A percentile compares a stretch with the other conserved stretches of the same genome.
These are phyloP conservation scores for Irpex lacteus DNA, from an alignment of 1,284 basidiomycete species.

Conservation along the genomic window DNA sequence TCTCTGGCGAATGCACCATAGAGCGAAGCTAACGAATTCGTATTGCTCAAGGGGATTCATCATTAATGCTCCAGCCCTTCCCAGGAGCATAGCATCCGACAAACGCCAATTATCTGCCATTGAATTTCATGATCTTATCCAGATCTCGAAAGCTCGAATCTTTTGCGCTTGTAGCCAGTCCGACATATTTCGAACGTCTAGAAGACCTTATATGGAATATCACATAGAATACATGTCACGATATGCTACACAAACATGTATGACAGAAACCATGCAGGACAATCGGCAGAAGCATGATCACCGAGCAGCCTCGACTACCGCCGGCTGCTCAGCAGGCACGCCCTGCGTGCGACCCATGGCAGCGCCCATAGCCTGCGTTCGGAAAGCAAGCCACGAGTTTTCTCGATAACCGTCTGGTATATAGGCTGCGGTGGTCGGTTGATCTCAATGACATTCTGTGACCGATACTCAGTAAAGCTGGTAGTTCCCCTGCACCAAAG, in stretches of 20 bases:
- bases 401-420: slow-evolving; percentile 95
- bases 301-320: not conserved
- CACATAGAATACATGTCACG: slow-evolving; percentile 1
- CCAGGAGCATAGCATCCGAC: not conserved
- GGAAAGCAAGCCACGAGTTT: slow-evolving; percentile 91
- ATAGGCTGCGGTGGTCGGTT: slow-evolving; percentile 87
- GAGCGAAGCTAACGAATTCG: not conserved
- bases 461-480: slow-evolving; percentile 5
- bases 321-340: slow-evolving; percentile 2
- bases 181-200: not conserved
- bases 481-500: slow-evolving; percentile 1
- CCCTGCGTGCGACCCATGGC: slow-evolving; percentile 58
- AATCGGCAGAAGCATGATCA: not conserved
- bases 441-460: slow-evolving; percentile 93
- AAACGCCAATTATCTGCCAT: not conserved
- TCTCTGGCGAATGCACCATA: not conserved
- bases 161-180: not conserved
- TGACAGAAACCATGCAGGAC: not conserved
- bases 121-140: not conserved
- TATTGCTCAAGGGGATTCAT: not conserved
- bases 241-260: slow-evolving; percentile 2
- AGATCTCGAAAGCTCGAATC: not conserved
- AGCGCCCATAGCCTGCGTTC: slow-evolving; percentile 88
- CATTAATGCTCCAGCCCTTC: not conserved
- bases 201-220: not conserved